Evolutionary conservation across 768 basidiomycete genomes (phyloP), one percentile per base, ranked within the genome.

Genomic region (Mycena alexandri): DNA sequence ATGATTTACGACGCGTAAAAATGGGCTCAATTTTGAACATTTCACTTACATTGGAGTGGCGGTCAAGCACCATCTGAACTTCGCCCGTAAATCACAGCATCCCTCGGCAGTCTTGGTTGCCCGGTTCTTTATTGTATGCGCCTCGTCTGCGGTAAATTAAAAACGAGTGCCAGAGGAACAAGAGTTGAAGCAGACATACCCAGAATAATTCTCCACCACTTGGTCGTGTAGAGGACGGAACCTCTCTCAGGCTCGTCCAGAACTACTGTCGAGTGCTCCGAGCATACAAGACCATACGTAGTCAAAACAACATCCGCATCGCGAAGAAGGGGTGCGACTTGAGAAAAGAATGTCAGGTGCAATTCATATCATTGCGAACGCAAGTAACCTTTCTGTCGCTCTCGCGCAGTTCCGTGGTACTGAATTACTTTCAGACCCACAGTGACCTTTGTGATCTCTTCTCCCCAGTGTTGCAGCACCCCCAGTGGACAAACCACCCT

Each of bases 91-190:
- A 13, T 84, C 90, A 64, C 87, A 93, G 65, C 94, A 94, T 0
- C 93, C 95, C 44, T 89, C 82, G 3, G 94, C 89, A 22, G 86
- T 87, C 74, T 94, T 93, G 0, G 91, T 93, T 25, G 85, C 89
- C 57, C 87, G 82, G 71, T 95, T 95, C 82, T 96, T 96, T 82
- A 98, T 97, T 69, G 91, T 93, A 75, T 98, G 96, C 0, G 95
- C 96, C 75, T 98, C 95, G 74, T 98, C 96, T 93, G 57, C 17
- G 34, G 21, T 13, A 8, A 14, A 22, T 38, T 13, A 43, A 17
- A 8, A 22, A 17, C 42, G 14, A 42, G 41, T 21, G 17, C 17
- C 12, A n/a, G 3, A n/a, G 19, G 4, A 16, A 4, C 34, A 36
- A 33, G 9, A 38, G n/a, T 22, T 38, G 12, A 43, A 12, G 11